Evolutionary conservation across 768 basidiomycete species (phyloP).

Genomic region (Mycena rosella): DNA sequence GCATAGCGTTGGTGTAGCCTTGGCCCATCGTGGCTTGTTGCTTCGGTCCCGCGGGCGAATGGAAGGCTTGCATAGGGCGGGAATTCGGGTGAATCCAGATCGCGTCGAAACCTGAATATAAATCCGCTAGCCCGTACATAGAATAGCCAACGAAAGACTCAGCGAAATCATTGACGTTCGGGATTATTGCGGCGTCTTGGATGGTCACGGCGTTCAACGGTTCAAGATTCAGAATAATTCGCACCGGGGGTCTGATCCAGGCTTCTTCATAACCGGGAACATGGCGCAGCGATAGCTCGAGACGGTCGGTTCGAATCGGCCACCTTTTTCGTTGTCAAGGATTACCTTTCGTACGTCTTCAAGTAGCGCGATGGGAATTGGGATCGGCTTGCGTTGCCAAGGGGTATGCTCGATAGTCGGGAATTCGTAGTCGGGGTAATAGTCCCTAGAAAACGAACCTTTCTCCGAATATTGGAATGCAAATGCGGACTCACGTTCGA

Average conservation of each 20-base stretch:
- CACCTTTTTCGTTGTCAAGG: constrained; percentile 28
- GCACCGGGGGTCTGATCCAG: constrained; percentile 39
- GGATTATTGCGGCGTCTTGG: constrained; percentile 41
- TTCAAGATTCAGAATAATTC: constrained; percentile 48
- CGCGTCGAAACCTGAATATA: too few relatives aligned
- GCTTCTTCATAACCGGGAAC: constrained; percentile 45
- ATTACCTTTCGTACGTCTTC: constrained; percentile 41
- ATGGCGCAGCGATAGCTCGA: constrained; percentile 41
- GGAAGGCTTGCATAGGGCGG: constrained; percentile 20
- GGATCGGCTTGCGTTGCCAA: constrained; percentile 39
- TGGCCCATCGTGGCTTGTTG: constrained; percentile 30
- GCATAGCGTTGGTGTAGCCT: constrained; percentile 24
- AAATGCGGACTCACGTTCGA: constrained; percentile 33
- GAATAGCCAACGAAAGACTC: too few relatives aligned
- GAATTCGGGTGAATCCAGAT: constrained; percentile 40
- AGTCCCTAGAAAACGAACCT: constrained; percentile 40
- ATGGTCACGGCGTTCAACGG: constrained; percentile 48
- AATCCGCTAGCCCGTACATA: too few relatives aligned
- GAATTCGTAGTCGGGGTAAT: constrained; percentile 41
- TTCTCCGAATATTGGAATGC: constrained; percentile 42
- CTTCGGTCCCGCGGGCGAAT: constrained; percentile 26
- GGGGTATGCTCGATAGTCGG: constrained; percentile 42
- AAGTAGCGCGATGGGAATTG: constrained; percentile 38
- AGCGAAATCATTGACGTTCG: constrained; percentile 42
- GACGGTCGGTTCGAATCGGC: constrained; percentile 40